Evolutionary conservation across 2,329 filamentous ascomycete species (phyloP), one percentile per base, ranked within the genome.

Genomic region (Lasiodiplodia theobromae): DNA sequence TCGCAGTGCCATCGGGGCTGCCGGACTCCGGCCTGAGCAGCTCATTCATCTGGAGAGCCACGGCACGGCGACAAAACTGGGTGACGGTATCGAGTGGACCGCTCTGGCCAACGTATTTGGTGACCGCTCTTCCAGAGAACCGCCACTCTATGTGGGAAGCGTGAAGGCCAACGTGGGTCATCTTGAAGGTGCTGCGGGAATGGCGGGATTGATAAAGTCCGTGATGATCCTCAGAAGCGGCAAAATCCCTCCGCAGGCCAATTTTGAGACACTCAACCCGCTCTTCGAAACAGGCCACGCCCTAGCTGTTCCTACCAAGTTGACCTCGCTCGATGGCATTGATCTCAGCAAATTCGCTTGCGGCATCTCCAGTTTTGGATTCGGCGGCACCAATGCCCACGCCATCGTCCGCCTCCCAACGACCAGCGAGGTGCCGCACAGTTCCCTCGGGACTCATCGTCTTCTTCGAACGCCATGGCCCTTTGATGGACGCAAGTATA

Each of bases 101-200:
- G 72, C 72, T 31, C 70, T 75, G 10, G 34, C 69, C 5, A 53
- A 47, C 2, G 70, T 72, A 1, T 72, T 71, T 47, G 71, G 71
- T 21, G 23, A 54, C 18, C 66, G 62, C 12, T 52, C 77, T 86
- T 6, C 77, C 87, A 1, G 85, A 68, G 85, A 23, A 84, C 84
- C 68, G 73, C 76, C 0, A 82, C 85, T 70, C 75, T 83, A 0
- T 82, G 69, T 79, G 14, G 77, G 77, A 1, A 58, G 38, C 74
- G 75, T 76, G 2, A 79, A 79, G 68, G 66, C 73, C 10, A 77
- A 75, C 23, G 64, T 79, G 10, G 78, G 78, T 10, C 78, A 80
- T 69, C 66, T 71, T 4, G 77, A 79, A 68, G 72, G 72, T 2
- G 70, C 73, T 2, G 72, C 72, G 38, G 77, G 72, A 21, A 53